phyloP scores from a whole-genome alignment of 1,284 basidiomycete species.

The Exobasidium cylindrosporum region DNA sequence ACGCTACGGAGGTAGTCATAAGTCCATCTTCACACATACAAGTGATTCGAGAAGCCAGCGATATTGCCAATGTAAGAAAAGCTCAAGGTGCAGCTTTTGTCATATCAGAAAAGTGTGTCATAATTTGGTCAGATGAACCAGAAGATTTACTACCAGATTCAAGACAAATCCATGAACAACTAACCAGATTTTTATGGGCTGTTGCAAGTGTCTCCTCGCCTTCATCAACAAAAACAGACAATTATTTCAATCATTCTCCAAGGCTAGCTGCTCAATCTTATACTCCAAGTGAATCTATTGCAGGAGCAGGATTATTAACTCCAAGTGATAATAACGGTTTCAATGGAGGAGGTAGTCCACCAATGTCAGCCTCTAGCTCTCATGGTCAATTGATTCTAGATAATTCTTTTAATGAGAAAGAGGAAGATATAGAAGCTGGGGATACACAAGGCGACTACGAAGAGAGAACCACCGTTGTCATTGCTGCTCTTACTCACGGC shows the following conservation, averaged over 20 bases:
- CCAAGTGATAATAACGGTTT: not conserved
- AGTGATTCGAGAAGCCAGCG: constrained; percentile 60
- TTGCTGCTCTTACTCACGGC: constrained; percentile 74
- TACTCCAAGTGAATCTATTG: not conserved
- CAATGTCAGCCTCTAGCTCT: not conserved
- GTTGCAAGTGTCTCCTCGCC: constrained; percentile 17
- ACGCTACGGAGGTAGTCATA: constrained; percentile 30
- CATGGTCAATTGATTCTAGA: not conserved
- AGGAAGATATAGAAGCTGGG: not conserved
- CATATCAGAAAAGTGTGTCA: constrained; percentile 69
- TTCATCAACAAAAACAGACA: not conserved
- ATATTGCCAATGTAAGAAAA: constrained; percentile 70
- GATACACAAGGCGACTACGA: constrained; percentile 5
- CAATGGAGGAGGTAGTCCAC: not conserved
- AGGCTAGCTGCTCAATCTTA: not conserved
- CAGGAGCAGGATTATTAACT: not conserved
- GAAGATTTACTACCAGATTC: constrained; percentile 48
- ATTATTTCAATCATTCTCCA: not conserved
- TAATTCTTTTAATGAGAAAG: not conserved
- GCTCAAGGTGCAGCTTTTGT: constrained; percentile 82
- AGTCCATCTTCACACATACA: constrained; percentile 34
- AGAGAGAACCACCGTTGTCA: constrained; percentile 64
- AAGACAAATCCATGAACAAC: constrained; percentile 68
- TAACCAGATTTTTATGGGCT: constrained; percentile 75
- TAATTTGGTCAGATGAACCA: constrained; percentile 74